A percentile compares a stretch with the other conserved stretches of the same genome.
Evolutionary conservation across 164 flowering plant species (phyloP).

Genomic region (Warburgia ugandensis): DNA sequence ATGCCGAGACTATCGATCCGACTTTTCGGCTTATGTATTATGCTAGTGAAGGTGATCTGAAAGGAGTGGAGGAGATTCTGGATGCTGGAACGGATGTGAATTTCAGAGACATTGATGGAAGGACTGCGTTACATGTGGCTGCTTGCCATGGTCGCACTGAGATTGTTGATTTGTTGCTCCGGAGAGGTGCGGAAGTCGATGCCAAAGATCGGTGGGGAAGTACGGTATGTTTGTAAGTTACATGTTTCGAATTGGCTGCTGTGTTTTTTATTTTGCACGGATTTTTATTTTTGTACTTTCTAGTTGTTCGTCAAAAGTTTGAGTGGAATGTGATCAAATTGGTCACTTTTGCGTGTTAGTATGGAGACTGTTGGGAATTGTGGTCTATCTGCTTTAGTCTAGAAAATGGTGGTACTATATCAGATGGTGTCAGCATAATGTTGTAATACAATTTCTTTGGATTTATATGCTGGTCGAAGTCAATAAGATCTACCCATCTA

Average conservation of each 20-base stretch:
- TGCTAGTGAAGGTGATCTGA: slow-evolving; percentile 69
- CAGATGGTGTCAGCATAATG: too few species aligned
- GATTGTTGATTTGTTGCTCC: slow-evolving; percentile 47
- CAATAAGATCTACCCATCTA: too few species aligned
- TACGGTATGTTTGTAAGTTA: slow-evolving; percentile 40
- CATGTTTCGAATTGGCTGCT: too few species aligned
- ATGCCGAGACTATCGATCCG: slow-evolving; percentile 32
- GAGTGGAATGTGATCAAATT: too few species aligned
- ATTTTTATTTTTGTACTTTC: not conserved
- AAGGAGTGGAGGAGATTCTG: slow-evolving; percentile 53
- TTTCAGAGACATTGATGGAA: slow-evolving; percentile 54
- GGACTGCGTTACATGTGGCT: slow-evolving; percentile 79
- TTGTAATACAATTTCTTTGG: too few species aligned
- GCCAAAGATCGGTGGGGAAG: slow-evolving; percentile 85
- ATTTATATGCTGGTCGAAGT: too few species aligned
- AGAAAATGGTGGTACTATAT: too few species aligned
- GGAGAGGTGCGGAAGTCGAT: slow-evolving; percentile 50
- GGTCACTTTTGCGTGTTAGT: too few species aligned
- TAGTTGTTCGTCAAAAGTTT: too few species aligned
- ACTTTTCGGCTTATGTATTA: slow-evolving; percentile 58
- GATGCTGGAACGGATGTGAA: slow-evolving; percentile 60
- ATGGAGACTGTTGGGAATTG: too few species aligned
- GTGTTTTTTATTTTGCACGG: not conserved
- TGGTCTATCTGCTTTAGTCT: too few species aligned
- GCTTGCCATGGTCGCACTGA: slow-evolving; percentile 66